These are phyloP conservation scores for Sugiyamaella marilandica DNA, from an alignment of 805 yeast species.

Conservation along the genomic window DNA sequence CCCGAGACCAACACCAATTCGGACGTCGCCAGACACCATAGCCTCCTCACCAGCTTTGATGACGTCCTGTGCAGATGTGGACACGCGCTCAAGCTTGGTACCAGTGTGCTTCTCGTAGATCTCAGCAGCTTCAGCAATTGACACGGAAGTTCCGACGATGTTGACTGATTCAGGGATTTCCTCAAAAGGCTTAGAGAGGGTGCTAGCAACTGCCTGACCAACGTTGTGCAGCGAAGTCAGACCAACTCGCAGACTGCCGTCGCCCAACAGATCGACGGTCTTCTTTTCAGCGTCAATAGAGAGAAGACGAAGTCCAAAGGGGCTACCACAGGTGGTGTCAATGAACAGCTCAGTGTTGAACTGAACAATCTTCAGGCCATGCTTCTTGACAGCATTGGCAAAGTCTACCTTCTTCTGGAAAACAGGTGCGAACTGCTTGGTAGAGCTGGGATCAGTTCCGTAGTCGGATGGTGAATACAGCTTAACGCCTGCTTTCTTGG, in stretches of 20 bases:
- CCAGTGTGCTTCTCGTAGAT: conserved; percentile 24
- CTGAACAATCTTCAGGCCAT: conserved; percentile 25
- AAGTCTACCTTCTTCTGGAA: conserved; percentile 3
- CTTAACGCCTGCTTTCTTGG: conserved; percentile 40
- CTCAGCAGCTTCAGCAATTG: conserved; percentile 16
- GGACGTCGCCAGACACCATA: conserved; percentile 57
- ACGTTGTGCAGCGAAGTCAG: conserved; percentile 23
- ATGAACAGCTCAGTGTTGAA: conserved; percentile 24
- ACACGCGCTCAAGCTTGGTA: conserved; percentile 14
- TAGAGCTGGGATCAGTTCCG: conserved; percentile 40
- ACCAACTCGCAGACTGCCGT: conserved; percentile 14
- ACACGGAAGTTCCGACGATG: conserved; percentile 16
- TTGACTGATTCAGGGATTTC: conserved; percentile 23
- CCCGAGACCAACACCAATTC: conserved; percentile 90
- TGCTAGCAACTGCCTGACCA: conserved; percentile 25
- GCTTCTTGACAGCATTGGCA: conserved; percentile 17
- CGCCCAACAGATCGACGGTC: neutral
- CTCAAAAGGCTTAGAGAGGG: conserved; percentile 18
- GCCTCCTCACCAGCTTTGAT: conserved; percentile 1
- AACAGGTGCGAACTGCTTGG: conserved; percentile 13
- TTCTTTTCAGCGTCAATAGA: neutral
- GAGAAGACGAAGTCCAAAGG: neutral
- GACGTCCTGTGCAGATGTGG: neutral
- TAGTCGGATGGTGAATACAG: conserved; percentile 58
- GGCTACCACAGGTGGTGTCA: conserved; percentile 11